Conservation (phyloP, 305 asterid species). For the Andrographis paniculata region DNA sequence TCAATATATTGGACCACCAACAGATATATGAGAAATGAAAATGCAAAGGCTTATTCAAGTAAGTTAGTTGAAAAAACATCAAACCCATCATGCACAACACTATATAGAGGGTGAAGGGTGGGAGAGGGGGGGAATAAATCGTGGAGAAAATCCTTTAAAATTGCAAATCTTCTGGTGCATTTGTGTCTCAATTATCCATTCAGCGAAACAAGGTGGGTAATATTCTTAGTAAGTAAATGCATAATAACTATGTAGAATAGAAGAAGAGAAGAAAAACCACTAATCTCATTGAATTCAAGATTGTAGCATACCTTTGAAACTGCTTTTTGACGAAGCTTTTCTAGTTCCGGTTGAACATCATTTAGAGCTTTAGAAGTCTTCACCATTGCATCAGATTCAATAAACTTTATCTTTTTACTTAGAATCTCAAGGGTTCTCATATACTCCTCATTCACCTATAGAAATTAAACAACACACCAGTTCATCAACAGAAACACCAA, state of each 20-base stretch:
- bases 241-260: conserved; percentile 7
- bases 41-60: too few relatives aligned
- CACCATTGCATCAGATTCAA: conserved; percentile 65
- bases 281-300: too few relatives aligned
- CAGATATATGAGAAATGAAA: too few relatives aligned
- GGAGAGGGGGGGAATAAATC: not conserved
- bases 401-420: conserved; percentile 82
- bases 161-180: not conserved
- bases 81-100: too few relatives aligned
- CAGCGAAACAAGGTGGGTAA: not conserved
- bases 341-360: conserved; percentile 94
- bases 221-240: not conserved
- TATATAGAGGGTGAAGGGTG: too few relatives aligned
- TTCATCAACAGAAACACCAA: conserved; percentile 16
- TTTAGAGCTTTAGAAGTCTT: conserved; percentile 78
- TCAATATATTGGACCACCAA: too few relatives aligned
- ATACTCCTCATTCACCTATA: conserved; percentile 90
- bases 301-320: conserved; percentile 68
- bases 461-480: conserved; percentile 18
- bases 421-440: conserved; percentile 83
- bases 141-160: not conserved
- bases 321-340: conserved; percentile 94
- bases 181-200: too few relatives aligned
- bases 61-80: too few relatives aligned
- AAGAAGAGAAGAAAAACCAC: too few relatives aligned